Percentiles rank a stretch among this genome's conserved stretches.
phyloP scores from a whole-genome alignment of 2,329 filamentous ascomycete species.

The Phaeosphaeriaceae sp. region DNA sequence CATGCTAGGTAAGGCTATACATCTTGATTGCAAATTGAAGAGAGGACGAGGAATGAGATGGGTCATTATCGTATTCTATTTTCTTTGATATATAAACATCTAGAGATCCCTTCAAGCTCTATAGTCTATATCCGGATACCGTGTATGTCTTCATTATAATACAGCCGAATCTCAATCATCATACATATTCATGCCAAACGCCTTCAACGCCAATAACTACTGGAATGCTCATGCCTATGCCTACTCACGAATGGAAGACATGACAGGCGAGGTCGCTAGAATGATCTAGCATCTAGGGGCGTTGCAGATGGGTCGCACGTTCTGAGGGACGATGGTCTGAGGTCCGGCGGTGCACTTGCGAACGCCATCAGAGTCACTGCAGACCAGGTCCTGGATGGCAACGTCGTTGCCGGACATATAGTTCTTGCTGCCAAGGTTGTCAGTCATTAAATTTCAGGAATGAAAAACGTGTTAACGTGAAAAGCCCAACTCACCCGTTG shows the following conservation, averaged over 20 bases:
- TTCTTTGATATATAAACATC: too few species aligned
- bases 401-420: constrained; percentile 9
- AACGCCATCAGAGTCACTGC: neutral
- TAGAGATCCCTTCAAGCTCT: too few species aligned
- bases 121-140: too few species aligned
- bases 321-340: constrained; percentile 17
- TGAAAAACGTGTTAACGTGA: neutral
- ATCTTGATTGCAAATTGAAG: too few species aligned
- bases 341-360: neutral
- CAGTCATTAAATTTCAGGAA: neutral
- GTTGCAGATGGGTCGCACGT: constrained; percentile 25
- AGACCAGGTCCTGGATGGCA: neutral
- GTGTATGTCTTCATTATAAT: too few species aligned
- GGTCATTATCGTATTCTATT: too few species aligned
- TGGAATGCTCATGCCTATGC: neutral
- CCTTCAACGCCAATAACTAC: neutral
- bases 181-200: neutral
- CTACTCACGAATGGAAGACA: neutral
- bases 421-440: neutral
- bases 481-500: constrained; percentile 25
- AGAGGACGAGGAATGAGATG: too few species aligned
- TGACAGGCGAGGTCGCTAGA: neutral
- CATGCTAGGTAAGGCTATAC: too few species aligned
- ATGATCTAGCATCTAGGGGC: constrained; percentile 17
- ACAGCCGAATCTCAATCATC: neutral